Base-by-base conservation (phyloP, 2,329 filamentous ascomycete species). In the Hypomyces rosellus region DNA sequence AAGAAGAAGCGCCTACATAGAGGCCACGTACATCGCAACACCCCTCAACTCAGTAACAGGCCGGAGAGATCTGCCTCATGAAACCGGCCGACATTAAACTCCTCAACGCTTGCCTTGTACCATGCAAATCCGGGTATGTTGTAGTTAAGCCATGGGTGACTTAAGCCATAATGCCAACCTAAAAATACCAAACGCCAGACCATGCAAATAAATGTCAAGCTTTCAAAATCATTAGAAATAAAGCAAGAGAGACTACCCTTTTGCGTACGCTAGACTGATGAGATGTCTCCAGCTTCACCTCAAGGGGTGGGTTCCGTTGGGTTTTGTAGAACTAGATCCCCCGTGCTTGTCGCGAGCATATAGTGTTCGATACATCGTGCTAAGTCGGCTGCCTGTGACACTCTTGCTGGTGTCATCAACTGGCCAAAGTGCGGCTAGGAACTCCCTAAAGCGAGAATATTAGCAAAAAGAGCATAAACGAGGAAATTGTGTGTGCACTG, bases 361-460 rank as follows among this genome's bases (percentile, higher is more conserved):
- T 41, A 74, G 60, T 36, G 67, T 69, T 53, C 64, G 65, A 54
- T 74, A 74, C 70, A 74, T 73, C 52, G 68, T 67, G 59, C 70
- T 72, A 53, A 74, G 54, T 50, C 71, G 65, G 46, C 67, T 59
- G 46, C 72, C 72, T n/a, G 69, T 73, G 37, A 74, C 69, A 47
- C 66, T 70, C 53, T 69, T 69, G 55, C 65, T 71, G 38, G 69
- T 72, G 54, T 70, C 70, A 53, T 74, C 72, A 15, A 74, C 72
- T 5, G 72, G 72, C 72, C 72, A 74, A 20, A 74, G 61, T 13
- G 66, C 69, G 46, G 71, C 71, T 53, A 74, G 54, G 53, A 74
- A 74, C 43, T 74, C 69, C 72, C 71, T 74, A 9, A 5, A 15
- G 9, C 6, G n/a, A 16, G 11, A n/a, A 9, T 45, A 54, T 66